Evolutionary conservation across 108 stramenopile genomes (phyloP).

Genomic region (Licmophora abbreviata): DNA sequence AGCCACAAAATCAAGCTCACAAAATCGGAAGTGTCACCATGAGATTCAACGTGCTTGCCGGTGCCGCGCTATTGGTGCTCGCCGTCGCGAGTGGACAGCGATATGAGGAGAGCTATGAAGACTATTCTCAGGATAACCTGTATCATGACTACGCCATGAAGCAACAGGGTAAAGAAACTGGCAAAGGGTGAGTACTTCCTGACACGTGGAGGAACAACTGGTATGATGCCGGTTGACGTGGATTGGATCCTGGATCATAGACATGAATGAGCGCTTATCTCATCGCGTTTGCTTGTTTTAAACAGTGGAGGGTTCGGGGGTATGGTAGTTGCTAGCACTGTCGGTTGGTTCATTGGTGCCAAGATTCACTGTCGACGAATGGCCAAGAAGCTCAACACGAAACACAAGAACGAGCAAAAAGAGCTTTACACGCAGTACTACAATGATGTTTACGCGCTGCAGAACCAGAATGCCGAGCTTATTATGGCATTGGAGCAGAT

Average conservation of each 20-base stretch:
- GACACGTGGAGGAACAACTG: not conserved
- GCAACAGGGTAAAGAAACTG: slow-evolving; percentile 60
- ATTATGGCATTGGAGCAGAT: slow-evolving; percentile 39
- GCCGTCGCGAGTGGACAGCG: slow-evolving; percentile 15
- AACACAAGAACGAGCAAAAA: slow-evolving; percentile 82
- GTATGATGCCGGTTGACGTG: slow-evolving; percentile 1
- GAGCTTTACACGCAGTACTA: slow-evolving; percentile 87
- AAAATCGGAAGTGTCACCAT: too few relatives aligned
- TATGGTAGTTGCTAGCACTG: slow-evolving; percentile 30
- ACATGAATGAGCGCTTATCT: not conserved
- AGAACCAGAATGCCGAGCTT: slow-evolving; percentile 78
- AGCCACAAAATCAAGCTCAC: too few relatives aligned
- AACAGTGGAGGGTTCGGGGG: slow-evolving; percentile 38
- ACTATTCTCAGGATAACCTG: slow-evolving; percentile 60
- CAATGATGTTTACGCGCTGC: slow-evolving; percentile 82
- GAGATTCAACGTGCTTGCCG: too few relatives aligned
- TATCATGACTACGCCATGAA: slow-evolving; percentile 75
- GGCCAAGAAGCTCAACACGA: slow-evolving; percentile 68
- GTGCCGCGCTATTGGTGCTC: not conserved
- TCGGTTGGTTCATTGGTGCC: slow-evolving; percentile 66
- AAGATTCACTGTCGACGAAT: slow-evolving; percentile 61
- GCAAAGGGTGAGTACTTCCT: not conserved
- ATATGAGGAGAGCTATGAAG: slow-evolving; percentile 30
- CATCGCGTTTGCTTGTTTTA: too few relatives aligned
- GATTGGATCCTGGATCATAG: not conserved